Conservation (phyloP, 768 basidiomycete species). For the Phaeolepiota aurea region DNA sequence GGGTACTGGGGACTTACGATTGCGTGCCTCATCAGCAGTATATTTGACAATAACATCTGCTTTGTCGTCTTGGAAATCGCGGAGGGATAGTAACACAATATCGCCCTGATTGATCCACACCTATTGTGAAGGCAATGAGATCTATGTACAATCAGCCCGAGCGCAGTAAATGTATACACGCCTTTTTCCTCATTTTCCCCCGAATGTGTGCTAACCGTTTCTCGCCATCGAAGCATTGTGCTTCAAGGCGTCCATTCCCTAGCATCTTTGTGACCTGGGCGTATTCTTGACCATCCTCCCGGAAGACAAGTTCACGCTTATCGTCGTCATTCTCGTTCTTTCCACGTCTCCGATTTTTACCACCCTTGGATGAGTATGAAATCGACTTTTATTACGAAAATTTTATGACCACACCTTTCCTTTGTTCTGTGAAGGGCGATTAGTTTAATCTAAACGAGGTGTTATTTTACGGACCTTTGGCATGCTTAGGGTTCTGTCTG, state of each 20-base stretch:
- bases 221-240: slow-evolving; percentile 96
- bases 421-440: slow-evolving; percentile 63
- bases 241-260: slow-evolving; percentile 94
- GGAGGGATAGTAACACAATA: slow-evolving; percentile 87
- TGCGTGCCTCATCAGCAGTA: slow-evolving; percentile 90
- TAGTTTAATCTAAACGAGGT: too few species aligned
- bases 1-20: slow-evolving; percentile 36
- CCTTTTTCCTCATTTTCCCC: slow-evolving; percentile 99
- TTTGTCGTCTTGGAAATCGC: slow-evolving; percentile 99
- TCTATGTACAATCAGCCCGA: too few species aligned
- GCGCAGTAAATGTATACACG: too few species aligned
- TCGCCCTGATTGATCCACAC: slow-evolving; percentile 99
- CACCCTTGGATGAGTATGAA: slow-evolving; percentile 71
- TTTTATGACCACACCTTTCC: slow-evolving; percentile 48
- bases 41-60: slow-evolving; percentile 99
- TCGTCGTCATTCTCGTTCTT: slow-evolving; percentile 99
- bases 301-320: slow-evolving; percentile 97
- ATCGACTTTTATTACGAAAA: neutral
- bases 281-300: slow-evolving; percentile 98
- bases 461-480: too few species aligned
- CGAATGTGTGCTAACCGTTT: slow-evolving; percentile 96
- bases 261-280: slow-evolving; percentile 99
- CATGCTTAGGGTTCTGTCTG: too few species aligned
- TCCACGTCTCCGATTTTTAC: slow-evolving; percentile 98
- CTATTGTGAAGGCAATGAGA: too few species aligned